Conservation (phyloP, 2,329 filamentous ascomycete genomes). For the Phaeoacremonium minimum region DNA sequence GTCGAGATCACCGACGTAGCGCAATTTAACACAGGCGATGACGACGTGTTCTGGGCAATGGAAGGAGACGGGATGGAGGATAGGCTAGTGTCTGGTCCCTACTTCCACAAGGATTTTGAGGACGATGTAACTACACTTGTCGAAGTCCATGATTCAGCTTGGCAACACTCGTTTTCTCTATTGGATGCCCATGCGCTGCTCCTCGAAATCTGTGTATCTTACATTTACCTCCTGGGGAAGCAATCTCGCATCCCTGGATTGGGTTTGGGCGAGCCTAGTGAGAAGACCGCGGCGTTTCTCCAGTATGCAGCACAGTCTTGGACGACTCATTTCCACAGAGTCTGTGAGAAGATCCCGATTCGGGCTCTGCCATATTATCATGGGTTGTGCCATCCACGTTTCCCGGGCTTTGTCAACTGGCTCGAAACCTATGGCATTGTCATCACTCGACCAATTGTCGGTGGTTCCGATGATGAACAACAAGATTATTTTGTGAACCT, state of each 20-base stretch:
- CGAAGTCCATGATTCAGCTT: background rate
- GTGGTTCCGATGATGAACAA: conserved; percentile 1
- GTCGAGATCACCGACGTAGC: background rate
- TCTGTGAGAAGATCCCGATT: background rate
- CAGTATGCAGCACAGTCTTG: background rate
- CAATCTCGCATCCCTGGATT: background rate
- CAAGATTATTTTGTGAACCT: conserved; percentile 1
- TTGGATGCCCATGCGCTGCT: background rate
- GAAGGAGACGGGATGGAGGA: background rate
- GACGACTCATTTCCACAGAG: conserved; percentile 1
- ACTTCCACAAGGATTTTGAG: background rate
- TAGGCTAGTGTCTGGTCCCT: background rate
- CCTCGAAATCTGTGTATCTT: conserved; percentile 2
- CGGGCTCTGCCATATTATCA: conserved; percentile 1
- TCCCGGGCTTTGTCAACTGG: conserved; percentile 3
- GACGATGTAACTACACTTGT: background rate
- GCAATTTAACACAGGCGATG: background rate
- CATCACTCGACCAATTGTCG: background rate
- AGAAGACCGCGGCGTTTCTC: background rate
- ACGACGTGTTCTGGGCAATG: background rate
- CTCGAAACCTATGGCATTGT: background rate
- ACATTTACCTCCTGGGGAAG: conserved; percentile 3
- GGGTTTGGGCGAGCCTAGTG: background rate
- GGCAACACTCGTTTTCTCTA: conserved; percentile 3
- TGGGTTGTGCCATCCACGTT: conserved; percentile 3